A percentile compares a stretch with the other conserved stretches of the same genome.
These are phyloP conservation scores for Moesziomyces globuligerus DNA, from an alignment of 1,284 basidiomycete species.

Conservation along the genomic window DNA sequence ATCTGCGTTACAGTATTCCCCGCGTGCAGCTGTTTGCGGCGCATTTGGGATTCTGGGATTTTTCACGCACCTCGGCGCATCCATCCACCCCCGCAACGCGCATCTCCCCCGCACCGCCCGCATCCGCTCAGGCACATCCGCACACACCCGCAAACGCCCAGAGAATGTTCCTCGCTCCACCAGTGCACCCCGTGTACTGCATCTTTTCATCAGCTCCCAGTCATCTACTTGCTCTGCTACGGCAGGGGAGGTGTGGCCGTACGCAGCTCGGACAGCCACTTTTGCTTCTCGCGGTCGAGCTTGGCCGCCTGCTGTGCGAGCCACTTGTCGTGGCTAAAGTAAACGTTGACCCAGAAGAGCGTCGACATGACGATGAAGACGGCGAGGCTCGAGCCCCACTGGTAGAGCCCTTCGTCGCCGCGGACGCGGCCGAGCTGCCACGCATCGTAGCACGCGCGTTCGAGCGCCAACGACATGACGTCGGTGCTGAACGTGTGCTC, in stretches of 20 bases:
- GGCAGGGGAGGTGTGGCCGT: not conserved
- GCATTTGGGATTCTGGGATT: too few species aligned
- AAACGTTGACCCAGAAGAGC: conserved; percentile 44
- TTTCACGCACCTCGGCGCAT: too few species aligned
- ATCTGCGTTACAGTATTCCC: too few species aligned
- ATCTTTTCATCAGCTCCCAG: too few species aligned
- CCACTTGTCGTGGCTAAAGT: conserved; percentile 41
- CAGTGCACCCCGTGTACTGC: too few species aligned
- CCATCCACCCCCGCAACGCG: too few species aligned
- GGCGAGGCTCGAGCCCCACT: conserved; percentile 39
- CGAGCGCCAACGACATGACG: conserved; percentile 38
- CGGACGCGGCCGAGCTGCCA: conserved; percentile 36
- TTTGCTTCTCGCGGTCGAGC: conserved; percentile 33
- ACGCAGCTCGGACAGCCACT: conserved; percentile 30
- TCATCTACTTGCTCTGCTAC: too few species aligned
- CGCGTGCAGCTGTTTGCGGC: too few species aligned
- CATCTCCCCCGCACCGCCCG: too few species aligned
- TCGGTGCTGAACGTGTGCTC: conserved; percentile 40
- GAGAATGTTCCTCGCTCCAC: too few species aligned
- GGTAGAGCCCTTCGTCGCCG: conserved; percentile 51
- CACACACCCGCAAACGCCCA: too few species aligned
- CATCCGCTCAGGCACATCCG: too few species aligned
- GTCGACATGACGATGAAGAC: conserved; percentile 39
- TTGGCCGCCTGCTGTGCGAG: conserved; percentile 36
- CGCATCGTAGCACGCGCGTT: conserved; percentile 47